A percentile compares a stretch with the other conserved stretches of the same genome.
Conservation (phyloP, 1,284 basidiomycete species). For the Leccinum pachyderme region DNA sequence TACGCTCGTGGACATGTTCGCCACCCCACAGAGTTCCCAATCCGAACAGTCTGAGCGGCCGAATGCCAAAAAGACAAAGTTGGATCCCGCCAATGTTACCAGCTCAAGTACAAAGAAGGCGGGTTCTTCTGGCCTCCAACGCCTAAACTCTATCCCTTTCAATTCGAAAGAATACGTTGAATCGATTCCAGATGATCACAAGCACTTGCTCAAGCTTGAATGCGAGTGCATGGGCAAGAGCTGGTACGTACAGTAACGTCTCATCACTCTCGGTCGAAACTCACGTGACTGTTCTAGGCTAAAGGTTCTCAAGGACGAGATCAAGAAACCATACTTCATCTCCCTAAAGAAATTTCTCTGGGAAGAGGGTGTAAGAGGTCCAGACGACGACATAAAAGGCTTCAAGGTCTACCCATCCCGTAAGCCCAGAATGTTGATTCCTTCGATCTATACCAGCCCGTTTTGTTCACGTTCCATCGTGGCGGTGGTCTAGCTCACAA, state of each 20-base stretch:
- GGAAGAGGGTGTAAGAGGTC: constrained; percentile 61
- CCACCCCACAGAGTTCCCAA: constrained; percentile 37
- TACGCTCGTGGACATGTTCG: constrained; percentile 64
- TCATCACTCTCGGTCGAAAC: neutral
- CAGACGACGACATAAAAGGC: constrained; percentile 43
- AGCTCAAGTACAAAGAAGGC: constrained; percentile 13
- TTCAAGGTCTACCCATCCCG: constrained; percentile 64
- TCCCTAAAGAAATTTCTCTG: constrained; percentile 68
- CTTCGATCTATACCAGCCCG: neutral
- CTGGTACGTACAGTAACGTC: constrained; percentile 50
- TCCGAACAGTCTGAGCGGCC: constrained; percentile 33
- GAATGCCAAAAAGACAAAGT: constrained; percentile 43
- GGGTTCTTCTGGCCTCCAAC: constrained; percentile 32
- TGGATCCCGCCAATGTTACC: constrained; percentile 16
- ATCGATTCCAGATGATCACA: constrained; percentile 58
- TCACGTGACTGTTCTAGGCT: constrained; percentile 45
- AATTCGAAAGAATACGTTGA: constrained; percentile 55
- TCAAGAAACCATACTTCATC: constrained; percentile 74
- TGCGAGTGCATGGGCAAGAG: constrained; percentile 70
- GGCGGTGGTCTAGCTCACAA: constrained; percentile 49
- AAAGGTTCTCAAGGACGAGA: constrained; percentile 69
- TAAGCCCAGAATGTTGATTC: constrained; percentile 36
- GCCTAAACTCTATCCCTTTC: constrained; percentile 70
- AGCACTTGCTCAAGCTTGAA: constrained; percentile 60
- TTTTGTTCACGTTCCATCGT: constrained; percentile 5